phyloP scores from a whole-genome alignment of 352 stramenopile species.

The Phytophthora boehmeriae region DNA sequence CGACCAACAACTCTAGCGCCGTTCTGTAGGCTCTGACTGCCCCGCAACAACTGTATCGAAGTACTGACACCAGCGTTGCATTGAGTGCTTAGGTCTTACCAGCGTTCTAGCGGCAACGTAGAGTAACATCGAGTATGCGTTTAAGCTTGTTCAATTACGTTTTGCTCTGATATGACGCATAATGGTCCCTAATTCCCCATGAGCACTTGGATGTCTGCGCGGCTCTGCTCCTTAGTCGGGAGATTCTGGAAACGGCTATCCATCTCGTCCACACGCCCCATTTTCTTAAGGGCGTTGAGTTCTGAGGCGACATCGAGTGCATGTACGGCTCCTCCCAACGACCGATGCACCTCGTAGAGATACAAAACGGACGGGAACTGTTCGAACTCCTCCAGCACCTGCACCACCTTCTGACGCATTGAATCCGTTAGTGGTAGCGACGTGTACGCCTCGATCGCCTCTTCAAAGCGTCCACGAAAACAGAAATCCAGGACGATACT shows the following conservation, averaged over 20 bases:
- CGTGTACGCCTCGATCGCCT: slow-evolving; percentile 59
- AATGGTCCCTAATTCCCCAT: slow-evolving; percentile 27
- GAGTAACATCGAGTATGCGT: slow-evolving; percentile 7
- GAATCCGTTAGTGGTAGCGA: slow-evolving; percentile 40
- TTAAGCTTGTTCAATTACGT: slow-evolving; percentile 13
- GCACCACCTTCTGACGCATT: slow-evolving; percentile 37
- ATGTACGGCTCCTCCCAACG: slow-evolving; percentile 21
- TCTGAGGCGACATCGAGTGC: slow-evolving; percentile 53
- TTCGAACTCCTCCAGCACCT: slow-evolving; percentile 54
- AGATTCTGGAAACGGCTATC: slow-evolving; percentile 53
- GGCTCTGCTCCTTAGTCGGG: slow-evolving; percentile 45
- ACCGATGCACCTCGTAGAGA: slow-evolving; percentile 53
- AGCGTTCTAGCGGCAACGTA: slow-evolving; percentile 18
- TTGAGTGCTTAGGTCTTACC: slow-evolving; percentile 11
- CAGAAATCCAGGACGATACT: slow-evolving; percentile 54
- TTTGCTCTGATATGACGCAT: not conserved
- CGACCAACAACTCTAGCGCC: slow-evolving; percentile 45
- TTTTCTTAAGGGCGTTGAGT: slow-evolving; percentile 50
- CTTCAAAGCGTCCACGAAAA: slow-evolving; percentile 56
- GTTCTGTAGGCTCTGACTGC: slow-evolving; percentile 49
- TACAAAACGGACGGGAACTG: slow-evolving; percentile 55
- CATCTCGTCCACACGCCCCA: slow-evolving; percentile 55
- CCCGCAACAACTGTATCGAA: slow-evolving; percentile 19
- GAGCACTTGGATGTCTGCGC: slow-evolving; percentile 61
- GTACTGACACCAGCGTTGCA: slow-evolving; percentile 10